Percentiles rank a stretch among this genome's conserved stretches.
Evolutionary conservation across 2,329 filamentous ascomycete species (phyloP).

Genomic region (Emmonsiellopsis sp.): DNA sequence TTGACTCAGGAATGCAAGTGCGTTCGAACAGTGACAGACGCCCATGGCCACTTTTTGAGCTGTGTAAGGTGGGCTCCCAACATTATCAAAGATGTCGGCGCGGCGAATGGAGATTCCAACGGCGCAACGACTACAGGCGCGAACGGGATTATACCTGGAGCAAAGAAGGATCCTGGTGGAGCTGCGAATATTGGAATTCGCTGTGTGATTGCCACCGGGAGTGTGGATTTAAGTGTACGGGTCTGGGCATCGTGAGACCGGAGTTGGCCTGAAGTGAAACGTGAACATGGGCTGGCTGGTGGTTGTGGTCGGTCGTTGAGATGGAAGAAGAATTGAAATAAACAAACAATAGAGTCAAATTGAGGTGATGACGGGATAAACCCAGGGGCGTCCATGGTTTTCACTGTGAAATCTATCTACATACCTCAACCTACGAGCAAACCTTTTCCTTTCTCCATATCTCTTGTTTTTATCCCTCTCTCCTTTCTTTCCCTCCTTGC

Average conservation of each 20-base stretch:
- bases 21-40: constrained; percentile 69
- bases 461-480: no score
- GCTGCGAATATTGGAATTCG: constrained; percentile 57
- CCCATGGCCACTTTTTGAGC: constrained; percentile 76
- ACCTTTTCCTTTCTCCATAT: no score
- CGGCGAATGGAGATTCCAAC: constrained; percentile 11
- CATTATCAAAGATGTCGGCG: constrained; percentile 50
- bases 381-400: no score
- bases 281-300: background rate
- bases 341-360: no score
- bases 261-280: background rate
- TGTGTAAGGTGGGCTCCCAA: constrained; percentile 82
- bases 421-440: no score
- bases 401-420: no score
- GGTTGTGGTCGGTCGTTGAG: no score
- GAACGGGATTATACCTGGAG: constrained; percentile 10
- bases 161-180: constrained; percentile 44
- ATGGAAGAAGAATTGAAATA: no score
- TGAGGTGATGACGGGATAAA: no score
- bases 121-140: constrained; percentile 24
- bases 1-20: constrained; percentile 81
- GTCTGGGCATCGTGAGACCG: constrained; percentile 56
- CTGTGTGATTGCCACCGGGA: constrained; percentile 79
- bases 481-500: no score
- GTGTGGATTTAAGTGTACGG: constrained; percentile 70